A percentile compares a stretch with the other conserved stretches of the same genome.
These are phyloP conservation scores for Apophysomyces variabilis DNA, from an alignment of 371 early-diverging fungal species.

Conservation along the genomic window DNA sequence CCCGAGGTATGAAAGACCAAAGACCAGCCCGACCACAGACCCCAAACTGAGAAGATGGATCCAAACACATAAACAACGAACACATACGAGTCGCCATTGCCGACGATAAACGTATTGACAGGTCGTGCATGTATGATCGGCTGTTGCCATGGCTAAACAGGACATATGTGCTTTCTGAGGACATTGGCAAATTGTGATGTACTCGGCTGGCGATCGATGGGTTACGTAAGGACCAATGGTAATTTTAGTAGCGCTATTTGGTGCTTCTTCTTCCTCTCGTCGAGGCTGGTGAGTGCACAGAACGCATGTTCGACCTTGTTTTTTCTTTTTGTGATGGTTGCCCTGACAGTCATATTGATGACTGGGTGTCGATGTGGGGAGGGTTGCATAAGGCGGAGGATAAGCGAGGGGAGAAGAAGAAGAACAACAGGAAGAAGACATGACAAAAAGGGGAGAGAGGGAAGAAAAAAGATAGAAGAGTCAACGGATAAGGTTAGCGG, in stretches of 20 bases:
- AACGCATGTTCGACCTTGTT: slow-evolving; percentile 3
- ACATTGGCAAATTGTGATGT: slow-evolving; percentile 19
- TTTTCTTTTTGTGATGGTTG: slow-evolving; percentile 16
- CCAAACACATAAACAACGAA: slow-evolving; percentile 20
- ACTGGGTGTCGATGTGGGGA: not conserved
- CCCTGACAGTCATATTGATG: not conserved
- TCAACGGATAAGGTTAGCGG: not conserved
- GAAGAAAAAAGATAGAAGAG: slow-evolving; percentile 1
- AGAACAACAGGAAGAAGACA: slow-evolving; percentile 17
- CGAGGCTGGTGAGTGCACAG: slow-evolving; percentile 10
- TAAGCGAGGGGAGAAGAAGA: slow-evolving; percentile 4
- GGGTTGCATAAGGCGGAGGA: slow-evolving; percentile 22
- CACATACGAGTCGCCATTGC: slow-evolving; percentile 17
- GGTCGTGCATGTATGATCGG: slow-evolving; percentile 20
- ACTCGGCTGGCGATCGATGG: slow-evolving; percentile 17
- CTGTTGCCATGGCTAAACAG: slow-evolving; percentile 23
- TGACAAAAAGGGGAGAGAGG: not conserved
- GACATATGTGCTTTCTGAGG: slow-evolving; percentile 31
- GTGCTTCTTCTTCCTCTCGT: not conserved
- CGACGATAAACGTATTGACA: slow-evolving; percentile 34
- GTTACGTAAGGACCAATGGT: slow-evolving; percentile 17
- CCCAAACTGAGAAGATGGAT: slow-evolving; percentile 34
- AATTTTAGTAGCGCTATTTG: not conserved
- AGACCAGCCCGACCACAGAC: slow-evolving; percentile 36
- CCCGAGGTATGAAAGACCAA: slow-evolving; percentile 42